A percentile compares a stretch with the other conserved stretches of the same genome.
phyloP scores from a whole-genome alignment of 768 basidiomycete genomes.

The Lactifluus volemus region DNA sequence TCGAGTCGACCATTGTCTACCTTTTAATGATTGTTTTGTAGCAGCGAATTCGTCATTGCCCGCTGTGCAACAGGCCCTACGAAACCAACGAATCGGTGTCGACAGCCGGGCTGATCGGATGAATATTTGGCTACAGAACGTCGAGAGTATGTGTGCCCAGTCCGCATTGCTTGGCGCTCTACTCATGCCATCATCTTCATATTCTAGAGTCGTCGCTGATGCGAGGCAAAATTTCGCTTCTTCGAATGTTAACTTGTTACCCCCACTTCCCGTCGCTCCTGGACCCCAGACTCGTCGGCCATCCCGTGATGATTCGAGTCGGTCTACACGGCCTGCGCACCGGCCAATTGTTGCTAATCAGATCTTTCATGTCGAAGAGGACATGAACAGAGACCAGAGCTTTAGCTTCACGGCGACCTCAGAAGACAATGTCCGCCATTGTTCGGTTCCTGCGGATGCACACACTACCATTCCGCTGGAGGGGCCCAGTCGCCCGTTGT shows the following conservation, averaged over 20 bases:
- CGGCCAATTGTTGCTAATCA: slow-evolving; percentile 57
- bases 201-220: slow-evolving; percentile 69
- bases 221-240: slow-evolving; percentile 65
- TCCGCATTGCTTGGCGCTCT: background rate
- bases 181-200: background rate
- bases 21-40: background rate
- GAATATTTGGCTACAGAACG: slow-evolving; percentile 74
- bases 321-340: slow-evolving; percentile 50
- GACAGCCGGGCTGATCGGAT: slow-evolving; percentile 57
- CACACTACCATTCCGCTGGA: slow-evolving; percentile 24
- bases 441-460: slow-evolving; percentile 12
- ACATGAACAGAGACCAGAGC: slow-evolving; percentile 25
- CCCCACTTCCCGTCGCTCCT: slow-evolving; percentile 52
- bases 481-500: slow-evolving; percentile 16
- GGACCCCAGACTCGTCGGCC: slow-evolving; percentile 22
- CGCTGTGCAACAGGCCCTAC: slow-evolving; percentile 43
- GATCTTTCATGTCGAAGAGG: slow-evolving; percentile 51
- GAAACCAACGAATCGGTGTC: slow-evolving; percentile 43
- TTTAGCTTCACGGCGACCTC: slow-evolving; percentile 18
- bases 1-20: background rate
- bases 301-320: slow-evolving; percentile 35
- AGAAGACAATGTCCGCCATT: background rate
- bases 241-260: slow-evolving; percentile 38
- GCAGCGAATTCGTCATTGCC: slow-evolving; percentile 46
- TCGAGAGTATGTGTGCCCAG: slow-evolving; percentile 55